Evolutionary conservation across 805 yeast genomes (phyloP), one percentile per base, ranked within the genome.

Genomic region (Lipomyces japonicus): DNA sequence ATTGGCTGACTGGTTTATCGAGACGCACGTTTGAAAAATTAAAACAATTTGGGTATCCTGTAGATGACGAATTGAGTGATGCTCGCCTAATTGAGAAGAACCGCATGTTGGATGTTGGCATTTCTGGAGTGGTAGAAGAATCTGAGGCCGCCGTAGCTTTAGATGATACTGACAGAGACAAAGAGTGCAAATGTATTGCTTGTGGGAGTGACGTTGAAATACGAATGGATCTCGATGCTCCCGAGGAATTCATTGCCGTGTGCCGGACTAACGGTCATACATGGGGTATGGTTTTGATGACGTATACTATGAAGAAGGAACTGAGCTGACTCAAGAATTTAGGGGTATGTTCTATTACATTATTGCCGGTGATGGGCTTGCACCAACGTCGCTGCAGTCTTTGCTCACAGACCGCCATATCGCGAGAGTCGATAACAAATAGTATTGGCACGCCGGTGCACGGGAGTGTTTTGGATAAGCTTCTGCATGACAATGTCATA

Each of bases 261-360:
- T 48, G 54, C 24, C 42, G 48, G 9, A 25, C 23, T 9, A 22
- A 24, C 14, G 51, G 51, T 3, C 58, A 54, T 40, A 26, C 10
- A 12, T 54, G 58, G 58, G 47, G 53, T 47, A 39, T 18, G 51
- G 19, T 5, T 14, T 31, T 5, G n/a, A 12, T 24, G 35, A 16
- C 31, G 31, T 28, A 28, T 23, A 23, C 38, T 34, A 18, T 28
- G 31, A 7, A 12, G 7, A 7, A 12, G 10, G 7, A 28, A 28
- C 31, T 28, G 31, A 7, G 26, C 30, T 3, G 24, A 16, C 16
- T 12, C n/a, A n/a, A n/a, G n/a, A n/a, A n/a, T n/a, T 3, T 39
- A 51, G 55, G 38, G 22, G 24, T 47, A 1, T 54, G 58, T 28
- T 32, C 56, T 28, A n/a, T 54, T 6, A 54, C 58, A 16, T 41